Evolutionary conservation across 306 rosid genomes (phyloP).

Genomic region (Prunus fruticosa): DNA sequence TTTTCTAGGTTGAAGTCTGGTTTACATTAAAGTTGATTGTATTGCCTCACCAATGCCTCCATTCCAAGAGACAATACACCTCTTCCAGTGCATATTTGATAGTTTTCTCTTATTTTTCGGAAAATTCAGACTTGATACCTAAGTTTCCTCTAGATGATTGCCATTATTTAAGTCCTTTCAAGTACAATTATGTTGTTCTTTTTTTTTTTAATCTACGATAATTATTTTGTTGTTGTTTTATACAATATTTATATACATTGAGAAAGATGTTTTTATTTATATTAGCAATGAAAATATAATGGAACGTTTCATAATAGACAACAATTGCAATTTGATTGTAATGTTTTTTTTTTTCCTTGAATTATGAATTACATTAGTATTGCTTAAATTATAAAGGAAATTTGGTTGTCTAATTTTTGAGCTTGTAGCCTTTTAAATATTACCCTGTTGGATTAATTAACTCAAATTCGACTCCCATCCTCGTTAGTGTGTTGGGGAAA

Average conservation of each 20-base stretch:
- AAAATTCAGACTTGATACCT: neutral
- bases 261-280: too few species aligned
- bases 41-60: slow-evolving; percentile 5
- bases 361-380: too few species aligned
- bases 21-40: neutral
- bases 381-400: too few species aligned
- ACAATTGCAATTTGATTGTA: too few species aligned
- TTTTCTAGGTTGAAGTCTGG: neutral
- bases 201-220: neutral
- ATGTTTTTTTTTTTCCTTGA: too few species aligned
- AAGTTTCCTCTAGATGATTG: neutral
- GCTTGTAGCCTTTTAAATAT: too few species aligned
- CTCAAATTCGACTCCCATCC: too few species aligned
- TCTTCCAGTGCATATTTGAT: neutral
- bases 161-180: neutral
- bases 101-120: neutral
- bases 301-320: too few species aligned
- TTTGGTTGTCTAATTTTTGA: too few species aligned
- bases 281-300: too few species aligned
- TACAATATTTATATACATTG: too few species aligned
- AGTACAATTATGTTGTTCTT: neutral
- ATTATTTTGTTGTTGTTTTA: neutral
- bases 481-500: neutral
- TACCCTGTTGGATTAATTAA: too few species aligned
- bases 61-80: slow-evolving; percentile 9